phyloP scores from a whole-genome alignment of 768 basidiomycete species.

The Amanita fuliginea region DNA sequence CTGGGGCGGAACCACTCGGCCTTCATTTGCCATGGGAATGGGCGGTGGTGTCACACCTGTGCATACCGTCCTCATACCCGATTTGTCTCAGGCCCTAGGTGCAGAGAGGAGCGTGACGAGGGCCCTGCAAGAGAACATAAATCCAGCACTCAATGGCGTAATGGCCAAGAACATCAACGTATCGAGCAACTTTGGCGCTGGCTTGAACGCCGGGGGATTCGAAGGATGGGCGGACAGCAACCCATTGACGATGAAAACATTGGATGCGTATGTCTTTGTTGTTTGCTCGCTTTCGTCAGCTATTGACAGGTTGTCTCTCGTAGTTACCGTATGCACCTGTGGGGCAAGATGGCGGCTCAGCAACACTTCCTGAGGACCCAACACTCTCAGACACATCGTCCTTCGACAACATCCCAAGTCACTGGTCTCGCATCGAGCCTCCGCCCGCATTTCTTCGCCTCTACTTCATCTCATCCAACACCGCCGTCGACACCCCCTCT shows the following conservation, averaged over 20 bases:
- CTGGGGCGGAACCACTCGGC: constrained; percentile 58
- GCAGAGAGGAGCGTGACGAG: constrained; percentile 13
- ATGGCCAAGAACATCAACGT: constrained; percentile 9
- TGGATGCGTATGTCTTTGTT: constrained; percentile 59
- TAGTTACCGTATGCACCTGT: constrained; percentile 82
- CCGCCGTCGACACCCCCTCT: constrained; percentile 12
- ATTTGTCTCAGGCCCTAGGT: constrained; percentile 18
- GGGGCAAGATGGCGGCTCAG: constrained; percentile 83
- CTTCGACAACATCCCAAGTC: constrained; percentile 16
- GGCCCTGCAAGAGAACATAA: constrained; percentile 65
- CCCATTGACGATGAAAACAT: constrained; percentile 77
- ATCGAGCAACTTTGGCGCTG: constrained; percentile 1
- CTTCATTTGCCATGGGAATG: constrained; percentile 20
- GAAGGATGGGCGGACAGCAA: constrained; percentile 73
- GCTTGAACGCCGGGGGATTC: constrained; percentile 33
- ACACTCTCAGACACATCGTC: constrained; percentile 20
- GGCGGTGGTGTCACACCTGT: constrained; percentile 75
- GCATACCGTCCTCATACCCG: constrained; percentile 75
- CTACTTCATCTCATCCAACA: constrained; percentile 10
- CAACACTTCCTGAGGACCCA: constrained; percentile 32
- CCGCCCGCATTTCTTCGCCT: constrained; percentile 27
- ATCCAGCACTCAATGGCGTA: constrained; percentile 50
- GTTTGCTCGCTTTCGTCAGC: constrained; percentile 5
- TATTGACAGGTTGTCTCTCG: constrained; percentile 6
- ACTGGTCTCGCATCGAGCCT: constrained; percentile 30